These are phyloP conservation scores for Westerdykella sp. DNA, from an alignment of 2,329 filamentous ascomycete species.

Conservation along the genomic window DNA sequence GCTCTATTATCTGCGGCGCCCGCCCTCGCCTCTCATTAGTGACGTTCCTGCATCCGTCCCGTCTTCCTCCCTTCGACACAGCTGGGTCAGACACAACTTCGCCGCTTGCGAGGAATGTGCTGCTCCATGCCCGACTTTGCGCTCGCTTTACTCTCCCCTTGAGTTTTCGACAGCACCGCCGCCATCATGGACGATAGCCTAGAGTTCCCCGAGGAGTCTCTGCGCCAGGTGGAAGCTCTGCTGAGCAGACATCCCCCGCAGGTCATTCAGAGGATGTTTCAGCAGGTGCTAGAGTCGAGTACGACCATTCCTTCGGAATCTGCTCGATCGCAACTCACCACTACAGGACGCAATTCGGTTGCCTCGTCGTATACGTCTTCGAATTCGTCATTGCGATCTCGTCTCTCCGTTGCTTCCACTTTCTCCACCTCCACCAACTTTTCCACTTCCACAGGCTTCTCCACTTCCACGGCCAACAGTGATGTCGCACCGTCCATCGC, in stretches of 20 bases:
- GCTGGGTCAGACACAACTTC: neutral
- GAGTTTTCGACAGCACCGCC: slow-evolving; percentile 7
- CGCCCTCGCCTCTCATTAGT: slow-evolving; percentile 18
- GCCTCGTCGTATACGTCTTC: slow-evolving; percentile 25
- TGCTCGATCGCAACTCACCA: neutral
- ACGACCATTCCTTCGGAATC: slow-evolving; percentile 9
- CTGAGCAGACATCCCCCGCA: slow-evolving; percentile 32
- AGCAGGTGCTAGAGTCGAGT: slow-evolving; percentile 33
- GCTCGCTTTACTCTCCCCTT: slow-evolving; percentile 6
- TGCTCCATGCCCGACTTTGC: slow-evolving; percentile 5
- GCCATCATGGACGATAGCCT: slow-evolving; percentile 30
- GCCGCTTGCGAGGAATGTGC: slow-evolving; percentile 11
- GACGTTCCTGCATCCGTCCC: slow-evolving; percentile 1
- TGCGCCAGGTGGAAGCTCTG: slow-evolving; percentile 34
- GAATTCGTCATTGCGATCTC: slow-evolving; percentile 30
- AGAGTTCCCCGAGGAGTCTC: slow-evolving; percentile 34
- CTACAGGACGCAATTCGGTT: slow-evolving; percentile 29
- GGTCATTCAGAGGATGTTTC: slow-evolving; percentile 33
- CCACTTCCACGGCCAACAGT: slow-evolving; percentile 11
- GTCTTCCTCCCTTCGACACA: neutral
- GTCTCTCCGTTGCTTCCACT: slow-evolving; percentile 29
- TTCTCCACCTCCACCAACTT: slow-evolving; percentile 27
- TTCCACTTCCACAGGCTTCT: slow-evolving; percentile 19
- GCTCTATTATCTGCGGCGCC: slow-evolving; percentile 15
- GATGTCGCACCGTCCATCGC: slow-evolving; percentile 24